phyloP scores from a whole-genome alignment of 163 green algal species.

The Dunaliella salina region DNA sequence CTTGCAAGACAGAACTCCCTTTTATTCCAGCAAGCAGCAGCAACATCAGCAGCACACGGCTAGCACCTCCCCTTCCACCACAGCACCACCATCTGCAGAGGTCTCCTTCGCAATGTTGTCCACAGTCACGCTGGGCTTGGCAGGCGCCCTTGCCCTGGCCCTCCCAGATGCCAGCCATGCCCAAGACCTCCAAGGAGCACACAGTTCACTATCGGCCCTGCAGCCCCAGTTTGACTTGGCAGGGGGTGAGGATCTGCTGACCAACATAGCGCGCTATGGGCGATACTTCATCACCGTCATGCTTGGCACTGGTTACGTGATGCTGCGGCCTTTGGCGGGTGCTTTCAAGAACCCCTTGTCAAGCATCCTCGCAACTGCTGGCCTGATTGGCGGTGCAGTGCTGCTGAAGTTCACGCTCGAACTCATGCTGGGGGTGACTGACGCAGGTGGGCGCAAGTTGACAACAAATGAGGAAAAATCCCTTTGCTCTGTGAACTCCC shows the following conservation, averaged over 20 bases:
- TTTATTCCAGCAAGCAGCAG: too few relatives aligned
- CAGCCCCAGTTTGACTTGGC: slow-evolving; percentile 26
- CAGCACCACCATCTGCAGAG: neutral
- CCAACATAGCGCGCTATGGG: slow-evolving; percentile 70
- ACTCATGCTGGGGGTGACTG: slow-evolving; percentile 55
- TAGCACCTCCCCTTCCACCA: neutral
- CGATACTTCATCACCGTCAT: slow-evolving; percentile 81
- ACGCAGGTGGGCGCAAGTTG: neutral
- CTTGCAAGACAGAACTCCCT: too few relatives aligned
- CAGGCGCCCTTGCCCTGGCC: neutral
- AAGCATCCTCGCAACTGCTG: slow-evolving; percentile 41
- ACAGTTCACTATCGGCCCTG: neutral
- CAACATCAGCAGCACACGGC: neutral
- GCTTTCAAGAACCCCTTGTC: slow-evolving; percentile 59
- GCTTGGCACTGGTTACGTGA: slow-evolving; percentile 74
- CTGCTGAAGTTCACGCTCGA: slow-evolving; percentile 59
- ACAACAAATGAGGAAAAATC: too few relatives aligned
- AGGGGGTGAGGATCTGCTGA: slow-evolving; percentile 52
- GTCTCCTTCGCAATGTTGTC: neutral
- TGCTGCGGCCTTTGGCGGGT: slow-evolving; percentile 56
- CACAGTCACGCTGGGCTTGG: neutral
- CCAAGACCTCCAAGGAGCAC: neutral
- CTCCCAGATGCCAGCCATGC: neutral
- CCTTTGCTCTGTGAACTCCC: too few relatives aligned
- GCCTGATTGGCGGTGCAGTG: slow-evolving; percentile 25